phyloP scores from a whole-genome alignment of 2,329 filamentous ascomycete genomes.

The Verticillium dahliae region DNA sequence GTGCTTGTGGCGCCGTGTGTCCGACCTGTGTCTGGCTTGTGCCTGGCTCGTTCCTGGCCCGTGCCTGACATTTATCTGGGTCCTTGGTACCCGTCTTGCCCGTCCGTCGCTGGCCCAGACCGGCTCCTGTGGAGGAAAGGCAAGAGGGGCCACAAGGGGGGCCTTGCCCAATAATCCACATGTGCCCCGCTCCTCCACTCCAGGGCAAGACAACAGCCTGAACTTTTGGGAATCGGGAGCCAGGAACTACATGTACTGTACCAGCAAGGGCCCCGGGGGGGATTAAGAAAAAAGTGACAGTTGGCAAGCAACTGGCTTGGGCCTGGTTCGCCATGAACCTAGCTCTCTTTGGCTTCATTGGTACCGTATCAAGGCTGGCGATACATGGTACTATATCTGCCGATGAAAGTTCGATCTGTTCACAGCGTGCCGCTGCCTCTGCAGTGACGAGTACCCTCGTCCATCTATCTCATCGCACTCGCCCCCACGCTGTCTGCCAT shows the following conservation, averaged over 20 bases:
- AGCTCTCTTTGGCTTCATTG: too few relatives aligned
- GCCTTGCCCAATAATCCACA: not conserved
- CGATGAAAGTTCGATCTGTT: too few relatives aligned
- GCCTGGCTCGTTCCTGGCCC: not conserved
- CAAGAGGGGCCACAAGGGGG: not conserved
- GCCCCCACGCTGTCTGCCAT: not conserved
- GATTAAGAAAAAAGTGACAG: not conserved
- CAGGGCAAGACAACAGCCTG: not conserved
- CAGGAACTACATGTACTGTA: not conserved
- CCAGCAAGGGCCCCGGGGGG: not conserved
- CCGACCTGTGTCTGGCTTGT: not conserved
- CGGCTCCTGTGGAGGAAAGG: not conserved
- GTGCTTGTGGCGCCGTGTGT: not conserved
- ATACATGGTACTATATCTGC: not conserved
- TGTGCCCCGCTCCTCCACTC: not conserved
- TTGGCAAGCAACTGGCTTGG: not conserved
- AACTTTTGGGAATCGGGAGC: not conserved
- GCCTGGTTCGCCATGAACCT: too few relatives aligned
- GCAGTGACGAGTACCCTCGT: too few relatives aligned
- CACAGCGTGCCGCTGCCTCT: too few relatives aligned
- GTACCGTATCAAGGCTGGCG: too few relatives aligned
- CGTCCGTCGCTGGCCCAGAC: not conserved
- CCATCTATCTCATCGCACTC: not conserved
- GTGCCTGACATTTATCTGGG: not conserved
- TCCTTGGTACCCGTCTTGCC: not conserved